These are phyloP conservation scores for Podaxis mareebaensis DNA, from an alignment of 768 basidiomycete genomes.

Conservation along the genomic window DNA sequence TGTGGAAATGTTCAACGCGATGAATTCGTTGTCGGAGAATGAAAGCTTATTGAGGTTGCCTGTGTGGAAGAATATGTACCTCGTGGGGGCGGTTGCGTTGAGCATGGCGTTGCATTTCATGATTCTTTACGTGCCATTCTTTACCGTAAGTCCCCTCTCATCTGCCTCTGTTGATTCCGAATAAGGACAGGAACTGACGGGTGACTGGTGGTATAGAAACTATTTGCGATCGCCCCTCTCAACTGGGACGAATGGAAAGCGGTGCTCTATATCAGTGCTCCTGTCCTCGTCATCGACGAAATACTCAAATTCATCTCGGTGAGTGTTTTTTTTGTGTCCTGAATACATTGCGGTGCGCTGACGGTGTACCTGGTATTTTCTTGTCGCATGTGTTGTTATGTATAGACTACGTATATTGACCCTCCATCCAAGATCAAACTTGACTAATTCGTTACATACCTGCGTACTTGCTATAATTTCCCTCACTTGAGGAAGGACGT, in stretches of 20 bases:
- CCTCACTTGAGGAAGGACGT: neutral
- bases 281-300: constrained; percentile 90
- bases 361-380: neutral
- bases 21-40: constrained; percentile 98
- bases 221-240: constrained; percentile 92
- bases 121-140: constrained; percentile 97
- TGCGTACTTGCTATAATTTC: neutral
- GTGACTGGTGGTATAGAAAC: constrained; percentile 43
- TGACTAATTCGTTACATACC: constrained; percentile 31
- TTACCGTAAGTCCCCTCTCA: constrained; percentile 62
- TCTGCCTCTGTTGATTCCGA: constrained; percentile 19
- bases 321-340: constrained; percentile 26
- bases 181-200: neutral
- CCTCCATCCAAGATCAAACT: constrained; percentile 55
- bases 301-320: constrained; percentile 82
- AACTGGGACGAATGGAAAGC: constrained; percentile 97
- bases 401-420: constrained; percentile 56
- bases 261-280: constrained; percentile 83
- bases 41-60: constrained; percentile 89
- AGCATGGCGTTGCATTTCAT: constrained; percentile 93
- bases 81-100: constrained; percentile 84
- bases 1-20: constrained; percentile 96
- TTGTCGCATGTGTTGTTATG: neutral
- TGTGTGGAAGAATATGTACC: constrained; percentile 92
- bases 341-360: neutral